These are phyloP conservation scores for Grosmannia serpens DNA, from an alignment of 2,329 filamentous ascomycete species.

Conservation along the genomic window DNA sequence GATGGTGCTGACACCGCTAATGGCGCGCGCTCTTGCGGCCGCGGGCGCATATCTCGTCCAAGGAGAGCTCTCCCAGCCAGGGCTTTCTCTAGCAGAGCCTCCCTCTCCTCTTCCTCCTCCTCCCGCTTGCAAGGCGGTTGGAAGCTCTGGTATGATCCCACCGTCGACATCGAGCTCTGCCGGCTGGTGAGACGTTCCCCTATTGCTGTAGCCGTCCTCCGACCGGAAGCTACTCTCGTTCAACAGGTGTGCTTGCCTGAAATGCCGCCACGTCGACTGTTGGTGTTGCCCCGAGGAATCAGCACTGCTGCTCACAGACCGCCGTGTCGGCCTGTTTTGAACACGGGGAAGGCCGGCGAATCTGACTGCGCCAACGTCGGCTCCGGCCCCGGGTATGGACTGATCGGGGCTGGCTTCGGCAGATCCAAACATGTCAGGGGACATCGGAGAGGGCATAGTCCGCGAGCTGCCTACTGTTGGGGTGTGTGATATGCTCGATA, in stretches of 20 bases:
- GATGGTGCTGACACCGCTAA: conserved; percentile 12
- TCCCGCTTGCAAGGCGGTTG: conserved; percentile 6
- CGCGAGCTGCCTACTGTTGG: not conserved
- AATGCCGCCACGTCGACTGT: not conserved
- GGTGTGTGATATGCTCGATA: conserved; percentile 9
- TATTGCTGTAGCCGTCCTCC: not conserved
- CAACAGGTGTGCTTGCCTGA: not conserved
- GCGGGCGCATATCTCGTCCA: not conserved
- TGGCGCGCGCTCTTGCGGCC: conserved; percentile 12
- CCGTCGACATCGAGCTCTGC: conserved; percentile 28
- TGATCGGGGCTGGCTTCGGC: not conserved
- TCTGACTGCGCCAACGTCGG: not conserved
- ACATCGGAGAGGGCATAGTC: not conserved
- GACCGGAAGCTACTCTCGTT: not conserved
- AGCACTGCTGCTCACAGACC: conserved; percentile 22
- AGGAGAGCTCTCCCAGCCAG: not conserved
- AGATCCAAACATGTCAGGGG: not conserved
- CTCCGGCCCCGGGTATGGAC: not conserved
- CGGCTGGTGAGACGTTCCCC: conserved; percentile 11
- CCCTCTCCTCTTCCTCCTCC: not conserved
- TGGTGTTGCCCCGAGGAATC: conserved; percentile 21
- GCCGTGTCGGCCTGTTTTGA: conserved; percentile 13
- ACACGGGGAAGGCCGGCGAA: conserved; percentile 19
- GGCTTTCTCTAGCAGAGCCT: not conserved
- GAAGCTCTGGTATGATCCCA: conserved; percentile 24